Percentiles rank a stretch among this genome's conserved stretches.
These are phyloP conservation scores for Heterobasidion parviporum DNA, from an alignment of 1,284 basidiomycete species.

Conservation along the genomic window DNA sequence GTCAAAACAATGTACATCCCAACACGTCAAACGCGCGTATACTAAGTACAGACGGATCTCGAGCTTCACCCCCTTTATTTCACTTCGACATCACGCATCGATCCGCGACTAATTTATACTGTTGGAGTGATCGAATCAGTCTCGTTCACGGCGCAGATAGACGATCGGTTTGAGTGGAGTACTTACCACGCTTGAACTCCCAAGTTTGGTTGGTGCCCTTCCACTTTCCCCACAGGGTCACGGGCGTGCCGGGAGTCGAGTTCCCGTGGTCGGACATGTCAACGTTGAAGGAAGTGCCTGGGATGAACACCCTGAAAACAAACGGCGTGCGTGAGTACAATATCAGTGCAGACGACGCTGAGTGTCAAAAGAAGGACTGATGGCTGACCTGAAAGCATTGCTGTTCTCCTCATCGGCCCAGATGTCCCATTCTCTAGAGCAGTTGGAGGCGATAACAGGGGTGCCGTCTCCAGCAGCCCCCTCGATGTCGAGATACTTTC, in stretches of 20 bases:
- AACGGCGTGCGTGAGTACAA: not conserved
- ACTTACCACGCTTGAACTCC: constrained; percentile 13
- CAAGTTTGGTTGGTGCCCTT: constrained; percentile 24
- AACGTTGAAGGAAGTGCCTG: constrained; percentile 11
- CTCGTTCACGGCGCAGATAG: too few relatives aligned
- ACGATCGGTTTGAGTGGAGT: not conserved
- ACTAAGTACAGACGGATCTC: too few relatives aligned
- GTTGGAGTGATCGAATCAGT: too few relatives aligned
- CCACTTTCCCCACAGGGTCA: constrained; percentile 25
- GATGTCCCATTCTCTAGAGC: constrained; percentile 20
- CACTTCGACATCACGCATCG: too few relatives aligned
- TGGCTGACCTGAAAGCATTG: constrained; percentile 9
- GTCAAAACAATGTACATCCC: too few relatives aligned
- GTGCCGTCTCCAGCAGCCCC: constrained; percentile 19
- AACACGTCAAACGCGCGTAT: too few relatives aligned
- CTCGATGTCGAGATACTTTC: constrained; percentile 30
- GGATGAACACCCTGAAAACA: constrained; percentile 17
- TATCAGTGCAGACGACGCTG: not conserved
- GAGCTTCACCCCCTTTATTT: too few relatives aligned
- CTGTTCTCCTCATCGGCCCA: constrained; percentile 10
- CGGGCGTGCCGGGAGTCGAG: constrained; percentile 19
- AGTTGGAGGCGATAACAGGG: constrained; percentile 22
- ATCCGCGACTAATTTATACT: too few relatives aligned
- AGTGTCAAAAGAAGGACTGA: not conserved
- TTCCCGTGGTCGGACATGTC: constrained; percentile 28